Evolutionary conservation across 1,284 basidiomycete genomes (phyloP).

Genomic region (Tilletia caries): DNA sequence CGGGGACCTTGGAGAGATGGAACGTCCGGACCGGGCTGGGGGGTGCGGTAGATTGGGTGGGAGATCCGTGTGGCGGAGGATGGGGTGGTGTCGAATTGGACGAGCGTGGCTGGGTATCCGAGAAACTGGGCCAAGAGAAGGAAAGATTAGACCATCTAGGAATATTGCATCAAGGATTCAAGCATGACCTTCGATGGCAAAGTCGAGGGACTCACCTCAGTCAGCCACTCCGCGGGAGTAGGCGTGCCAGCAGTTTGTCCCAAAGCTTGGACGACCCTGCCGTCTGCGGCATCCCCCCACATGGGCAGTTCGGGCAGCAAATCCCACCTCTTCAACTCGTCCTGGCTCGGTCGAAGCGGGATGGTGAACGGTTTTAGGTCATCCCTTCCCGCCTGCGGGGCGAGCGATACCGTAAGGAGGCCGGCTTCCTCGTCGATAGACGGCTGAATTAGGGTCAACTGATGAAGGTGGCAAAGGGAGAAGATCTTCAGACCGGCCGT

Average conservation of each 20-base stretch:
- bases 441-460: slow-evolving; percentile 29
- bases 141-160: neutral
- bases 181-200: neutral
- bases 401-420: slow-evolving; percentile 21
- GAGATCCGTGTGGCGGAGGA: slow-evolving; percentile 16
- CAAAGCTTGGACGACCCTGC: slow-evolving; percentile 21
- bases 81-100: slow-evolving; percentile 36
- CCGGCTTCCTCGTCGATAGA: slow-evolving; percentile 20
- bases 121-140: slow-evolving; percentile 22
- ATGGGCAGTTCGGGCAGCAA: slow-evolving; percentile 24
- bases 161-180: neutral
- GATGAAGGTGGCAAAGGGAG: neutral
- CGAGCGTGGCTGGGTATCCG: slow-evolving; percentile 31
- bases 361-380: slow-evolving; percentile 19
- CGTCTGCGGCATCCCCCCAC: slow-evolving; percentile 39
- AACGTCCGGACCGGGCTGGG: slow-evolving; percentile 15
- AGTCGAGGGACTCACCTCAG: slow-evolving; percentile 18
- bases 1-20: slow-evolving; percentile 17
- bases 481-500: neutral
- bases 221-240: slow-evolving; percentile 35
- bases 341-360: slow-evolving; percentile 18
- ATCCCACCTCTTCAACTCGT: slow-evolving; percentile 20
- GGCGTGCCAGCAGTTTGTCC: no score
- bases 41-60: slow-evolving; percentile 41
- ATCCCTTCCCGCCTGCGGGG: neutral